Percentiles rank a stretch among this genome's conserved stretches.
Conservation (phyloP, 805 yeast genomes). For the Yueomyces sinensis region DNA sequence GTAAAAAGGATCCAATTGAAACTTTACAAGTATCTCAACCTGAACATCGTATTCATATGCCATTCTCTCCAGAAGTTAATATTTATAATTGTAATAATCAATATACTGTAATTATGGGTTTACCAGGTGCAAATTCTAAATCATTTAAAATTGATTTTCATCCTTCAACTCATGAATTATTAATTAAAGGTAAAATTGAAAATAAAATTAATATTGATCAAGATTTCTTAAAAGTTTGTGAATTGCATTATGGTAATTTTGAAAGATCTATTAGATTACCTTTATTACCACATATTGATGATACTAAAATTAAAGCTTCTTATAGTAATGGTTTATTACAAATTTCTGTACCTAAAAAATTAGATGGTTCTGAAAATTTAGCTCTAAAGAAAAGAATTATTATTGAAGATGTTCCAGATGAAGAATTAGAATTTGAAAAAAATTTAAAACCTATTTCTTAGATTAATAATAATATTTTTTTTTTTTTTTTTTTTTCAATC, state of each 20-base stretch:
- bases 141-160: slow-evolving; percentile 45
- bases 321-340: slow-evolving; percentile 42
- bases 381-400: slow-evolving; percentile 32
- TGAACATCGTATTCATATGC: slow-evolving; percentile 27
- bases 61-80: slow-evolving; percentile 47
- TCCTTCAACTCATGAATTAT: slow-evolving; percentile 40
- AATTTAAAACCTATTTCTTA: slow-evolving; percentile 32
- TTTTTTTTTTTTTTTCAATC: no score
- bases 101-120: slow-evolving; percentile 36
- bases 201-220: slow-evolving; percentile 28
- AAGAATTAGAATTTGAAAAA: slow-evolving; percentile 30
- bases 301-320: slow-evolving; percentile 40
- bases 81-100: slow-evolving; percentile 37
- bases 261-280: slow-evolving; percentile 47
- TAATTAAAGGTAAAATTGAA: slow-evolving; percentile 36
- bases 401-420: slow-evolving; percentile 38
- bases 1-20: slow-evolving; percentile 11
- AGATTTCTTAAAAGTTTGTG: slow-evolving; percentile 32
- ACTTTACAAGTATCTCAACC: slow-evolving; percentile 35
- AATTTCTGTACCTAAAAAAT: slow-evolving; percentile 35
- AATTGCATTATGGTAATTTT: slow-evolving; percentile 43
- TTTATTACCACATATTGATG: slow-evolving; percentile 36
- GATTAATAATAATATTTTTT: no score
- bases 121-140: slow-evolving; percentile 46
- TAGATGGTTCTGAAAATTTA: slow-evolving; percentile 19